phyloP scores from a whole-genome alignment of 345 rosid species.

The Eucalyptus brandiana region DNA sequence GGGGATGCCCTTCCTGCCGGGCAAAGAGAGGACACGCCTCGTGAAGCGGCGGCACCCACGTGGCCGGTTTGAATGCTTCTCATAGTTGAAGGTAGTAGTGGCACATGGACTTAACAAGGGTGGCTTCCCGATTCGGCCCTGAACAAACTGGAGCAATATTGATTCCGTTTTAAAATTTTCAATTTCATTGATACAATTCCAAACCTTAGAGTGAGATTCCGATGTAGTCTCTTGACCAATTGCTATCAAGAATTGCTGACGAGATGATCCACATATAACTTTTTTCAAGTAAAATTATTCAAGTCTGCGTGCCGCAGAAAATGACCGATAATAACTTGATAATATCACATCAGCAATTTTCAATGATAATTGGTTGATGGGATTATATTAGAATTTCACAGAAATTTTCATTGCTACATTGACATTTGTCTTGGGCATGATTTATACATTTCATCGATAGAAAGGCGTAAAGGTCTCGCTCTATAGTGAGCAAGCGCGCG shows the following conservation, averaged over 20 bases:
- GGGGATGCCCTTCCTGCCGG: not conserved
- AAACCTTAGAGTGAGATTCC: not conserved
- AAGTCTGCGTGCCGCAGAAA: rapidly evolving
- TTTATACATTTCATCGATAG: too few species aligned
- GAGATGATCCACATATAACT: rapidly evolving
- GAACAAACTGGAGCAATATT: rapidly evolving
- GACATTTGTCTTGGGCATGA: too few species aligned
- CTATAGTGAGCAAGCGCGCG: rapidly evolving
- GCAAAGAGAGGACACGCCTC: not conserved
- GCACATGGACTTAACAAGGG: not conserved
- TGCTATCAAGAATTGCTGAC: not conserved
- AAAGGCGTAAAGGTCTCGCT: rapidly evolving
- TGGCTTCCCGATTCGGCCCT: not conserved
- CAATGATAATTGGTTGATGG: rapidly evolving
- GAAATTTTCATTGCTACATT: not conserved
- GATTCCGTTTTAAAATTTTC: not conserved
- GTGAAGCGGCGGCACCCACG: conserved; percentile 2
- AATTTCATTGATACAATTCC: not conserved
- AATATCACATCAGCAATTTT: rapidly evolving
- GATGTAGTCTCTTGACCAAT: not conserved
- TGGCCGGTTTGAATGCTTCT: not conserved
- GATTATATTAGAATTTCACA: not conserved
- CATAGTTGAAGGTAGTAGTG: not conserved
- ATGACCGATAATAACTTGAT: not conserved
- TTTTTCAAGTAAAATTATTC: not conserved